Percentiles rank a stretch among this genome's conserved stretches.
These are phyloP conservation scores for Loxodes magnus DNA, from an alignment of 73 alveolate genomes.

Conservation along the genomic window DNA sequence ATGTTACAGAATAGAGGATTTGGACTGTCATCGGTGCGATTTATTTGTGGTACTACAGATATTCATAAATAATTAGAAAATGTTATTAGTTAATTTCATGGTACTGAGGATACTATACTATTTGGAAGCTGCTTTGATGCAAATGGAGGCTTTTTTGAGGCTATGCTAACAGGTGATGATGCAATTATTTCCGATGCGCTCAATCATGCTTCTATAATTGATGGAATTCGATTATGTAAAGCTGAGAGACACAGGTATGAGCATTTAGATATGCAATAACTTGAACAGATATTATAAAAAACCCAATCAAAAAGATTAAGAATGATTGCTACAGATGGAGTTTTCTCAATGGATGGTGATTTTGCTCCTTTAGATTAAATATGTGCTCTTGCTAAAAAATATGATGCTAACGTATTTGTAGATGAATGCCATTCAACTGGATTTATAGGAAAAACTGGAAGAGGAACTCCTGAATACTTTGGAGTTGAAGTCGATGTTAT, in stretches of 20 bases:
- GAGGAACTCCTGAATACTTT: conserved; percentile 34
- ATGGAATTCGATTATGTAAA: conserved; percentile 54
- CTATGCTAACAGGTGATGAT: conserved; percentile 31
- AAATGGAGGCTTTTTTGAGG: conserved; percentile 67
- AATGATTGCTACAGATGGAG: conserved; percentile 63
- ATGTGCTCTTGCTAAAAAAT: conserved; percentile 46
- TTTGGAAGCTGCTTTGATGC: conserved; percentile 67
- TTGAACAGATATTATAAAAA: conserved; percentile 24
- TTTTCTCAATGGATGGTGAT: conserved; percentile 71
- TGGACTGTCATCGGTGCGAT: conserved; percentile 56
- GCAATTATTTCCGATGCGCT: conserved; percentile 61
- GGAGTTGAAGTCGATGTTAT: conserved; percentile 43
- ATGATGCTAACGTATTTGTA: conserved; percentile 53
- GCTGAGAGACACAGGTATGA: conserved; percentile 46
- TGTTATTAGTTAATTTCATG: conserved; percentile 44
- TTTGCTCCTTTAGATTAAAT: conserved; percentile 53
- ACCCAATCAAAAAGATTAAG: conserved; percentile 41
- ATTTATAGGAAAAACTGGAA: conserved; percentile 35
- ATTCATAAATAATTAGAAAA: conserved; percentile 19
- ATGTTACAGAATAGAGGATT: conserved; percentile 37
- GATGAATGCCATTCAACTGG: conserved; percentile 71
- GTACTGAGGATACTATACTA: conserved; percentile 58
- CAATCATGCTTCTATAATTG: conserved; percentile 66
- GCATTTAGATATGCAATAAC: conserved; percentile 57
- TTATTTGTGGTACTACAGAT: conserved; percentile 66